Evolutionary conservation across 2,329 filamentous ascomycete genomes (phyloP), one percentile per base, ranked within the genome.

Genomic region (Nakataea oryzae): DNA sequence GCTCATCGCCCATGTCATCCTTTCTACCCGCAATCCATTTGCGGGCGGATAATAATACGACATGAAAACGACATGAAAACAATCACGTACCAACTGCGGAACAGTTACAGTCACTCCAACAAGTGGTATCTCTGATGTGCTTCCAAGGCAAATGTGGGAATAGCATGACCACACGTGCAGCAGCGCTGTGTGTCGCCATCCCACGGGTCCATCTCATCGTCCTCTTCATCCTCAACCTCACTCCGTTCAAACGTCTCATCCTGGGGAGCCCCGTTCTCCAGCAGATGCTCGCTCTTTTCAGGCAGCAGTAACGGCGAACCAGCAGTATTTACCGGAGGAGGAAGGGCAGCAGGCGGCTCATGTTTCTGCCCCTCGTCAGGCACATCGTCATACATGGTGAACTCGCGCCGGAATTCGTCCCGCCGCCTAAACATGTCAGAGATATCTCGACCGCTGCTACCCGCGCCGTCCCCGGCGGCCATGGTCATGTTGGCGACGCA

Each of bases 381-480:
- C 13, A 12, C 14, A 14, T 28, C 17, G 65, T 81, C 81, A 58
- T 81, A 79, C 1, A 86, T 78, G 60, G 76, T 86, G 77, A 88
- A 93, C 59, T 89, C 85, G 64, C 81, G 85, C 62, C 92, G 75
- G 32, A 86, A 81, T 57, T 85, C 81, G 59, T 90, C 86, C 70
- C 96, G 91, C 62, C 79, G 81, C 69, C 79, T 85, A 71, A 97
- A 96, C 91, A 97, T 96, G 69, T 79, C 83, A 1, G 82, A 82
- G 66, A 97, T 96, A 69, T 96, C 87, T 65, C 89, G 81, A 1
- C 90, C 90, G n/a, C 76, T 78, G 32, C 81, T 82, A 12, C 76
- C 74, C 63, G 79, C 60, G 54, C 74, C 72, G 50, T 81, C 78
- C 21, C 77, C 78, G 54, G 81, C 77, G 1, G 81, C 81, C 87